phyloP scores from a whole-genome alignment of 2,329 filamentous ascomycete genomes.

The Phaeosphaeriaceae sp. region DNA sequence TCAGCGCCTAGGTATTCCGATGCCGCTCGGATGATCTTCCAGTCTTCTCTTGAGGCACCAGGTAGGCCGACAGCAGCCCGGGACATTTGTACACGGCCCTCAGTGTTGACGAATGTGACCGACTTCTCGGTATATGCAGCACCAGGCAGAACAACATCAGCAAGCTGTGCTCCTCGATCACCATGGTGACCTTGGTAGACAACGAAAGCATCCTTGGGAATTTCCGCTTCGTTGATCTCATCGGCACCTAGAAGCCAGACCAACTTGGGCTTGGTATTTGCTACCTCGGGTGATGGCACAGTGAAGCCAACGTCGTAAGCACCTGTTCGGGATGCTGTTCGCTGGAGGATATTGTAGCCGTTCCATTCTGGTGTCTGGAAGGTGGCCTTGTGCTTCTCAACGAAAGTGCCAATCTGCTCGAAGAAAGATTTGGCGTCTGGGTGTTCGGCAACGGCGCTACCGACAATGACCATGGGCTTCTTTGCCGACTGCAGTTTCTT shows the following conservation, averaged over 20 bases:
- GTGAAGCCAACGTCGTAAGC: slow-evolving; percentile 97
- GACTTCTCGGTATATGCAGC: slow-evolving; percentile 97
- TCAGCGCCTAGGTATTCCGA: slow-evolving; percentile 89
- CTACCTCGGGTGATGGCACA: slow-evolving; percentile 79
- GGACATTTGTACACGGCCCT: slow-evolving; percentile 93
- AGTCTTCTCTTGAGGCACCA: slow-evolving; percentile 91
- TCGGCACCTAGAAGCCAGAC: slow-evolving; percentile 96
- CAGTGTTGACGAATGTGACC: slow-evolving; percentile 96
- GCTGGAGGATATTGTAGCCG: slow-evolving; percentile 95
- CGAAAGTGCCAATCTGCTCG: slow-evolving; percentile 86
- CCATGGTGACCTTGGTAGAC: slow-evolving; percentile 99
- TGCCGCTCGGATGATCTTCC: slow-evolving; percentile 95
- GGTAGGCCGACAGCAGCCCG: slow-evolving; percentile 87
- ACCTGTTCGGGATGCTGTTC: slow-evolving; percentile 87
- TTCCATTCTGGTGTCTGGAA: slow-evolving; percentile 94
- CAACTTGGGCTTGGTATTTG: slow-evolving; percentile 88
- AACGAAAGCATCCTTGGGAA: slow-evolving; percentile 95
- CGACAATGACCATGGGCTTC: slow-evolving; percentile 95
- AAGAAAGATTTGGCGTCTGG: slow-evolving; percentile 90
- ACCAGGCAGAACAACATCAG: slow-evolving; percentile 91
- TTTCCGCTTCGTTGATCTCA: slow-evolving; percentile 81
- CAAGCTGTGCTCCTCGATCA: slow-evolving; percentile 89
- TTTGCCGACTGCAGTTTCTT: slow-evolving; percentile 89
- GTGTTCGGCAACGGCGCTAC: slow-evolving; percentile 90
- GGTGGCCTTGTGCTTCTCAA: slow-evolving; percentile 89